These are phyloP conservation scores for Saccharomycopsis phalli DNA, from an alignment of 1,139 yeast genomes.

Conservation along the genomic window DNA sequence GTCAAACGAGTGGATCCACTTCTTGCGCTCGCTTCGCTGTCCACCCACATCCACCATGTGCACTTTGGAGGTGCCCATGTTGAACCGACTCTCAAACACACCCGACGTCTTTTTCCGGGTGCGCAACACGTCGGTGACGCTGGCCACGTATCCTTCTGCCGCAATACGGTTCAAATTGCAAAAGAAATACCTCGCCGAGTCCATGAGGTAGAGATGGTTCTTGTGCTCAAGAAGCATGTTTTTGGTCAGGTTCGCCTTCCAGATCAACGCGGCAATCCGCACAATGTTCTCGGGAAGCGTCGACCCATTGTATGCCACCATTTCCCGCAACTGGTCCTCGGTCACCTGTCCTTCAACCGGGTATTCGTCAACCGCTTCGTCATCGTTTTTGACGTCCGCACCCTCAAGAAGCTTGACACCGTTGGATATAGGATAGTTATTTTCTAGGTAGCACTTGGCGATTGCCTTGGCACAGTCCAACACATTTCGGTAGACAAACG, in stretches of 20 bases:
- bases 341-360: slow-evolving; percentile 18
- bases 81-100: slow-evolving; percentile 73
- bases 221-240: slow-evolving; percentile 51
- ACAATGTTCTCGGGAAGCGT: slow-evolving; percentile 28
- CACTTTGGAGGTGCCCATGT: slow-evolving; percentile 63
- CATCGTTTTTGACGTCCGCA: not conserved
- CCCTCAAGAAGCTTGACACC: slow-evolving; percentile 31
- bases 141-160: slow-evolving; percentile 55
- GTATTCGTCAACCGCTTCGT: slow-evolving; percentile 22
- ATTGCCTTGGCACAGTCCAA: slow-evolving; percentile 56
- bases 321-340: slow-evolving; percentile 36
- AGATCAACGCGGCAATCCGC: slow-evolving; percentile 23
- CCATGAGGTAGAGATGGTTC: slow-evolving; percentile 75
- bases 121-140: slow-evolving; percentile 67
- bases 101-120: slow-evolving; percentile 93
- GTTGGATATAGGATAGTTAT: slow-evolving; percentile 29
- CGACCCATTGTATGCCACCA: slow-evolving; percentile 41
- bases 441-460: slow-evolving; percentile 43
- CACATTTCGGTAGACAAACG: slow-evolving; percentile 60
- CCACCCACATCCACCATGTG: slow-evolving; percentile 94
- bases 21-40: slow-evolving; percentile 84
- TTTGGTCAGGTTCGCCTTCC: slow-evolving; percentile 53
- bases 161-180: slow-evolving; percentile 59
- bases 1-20: slow-evolving; percentile 94
- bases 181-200: slow-evolving; percentile 77